phyloP scores from a whole-genome alignment of 192 early-diverging fungal species.

The Umbelopsis isabellina region DNA sequence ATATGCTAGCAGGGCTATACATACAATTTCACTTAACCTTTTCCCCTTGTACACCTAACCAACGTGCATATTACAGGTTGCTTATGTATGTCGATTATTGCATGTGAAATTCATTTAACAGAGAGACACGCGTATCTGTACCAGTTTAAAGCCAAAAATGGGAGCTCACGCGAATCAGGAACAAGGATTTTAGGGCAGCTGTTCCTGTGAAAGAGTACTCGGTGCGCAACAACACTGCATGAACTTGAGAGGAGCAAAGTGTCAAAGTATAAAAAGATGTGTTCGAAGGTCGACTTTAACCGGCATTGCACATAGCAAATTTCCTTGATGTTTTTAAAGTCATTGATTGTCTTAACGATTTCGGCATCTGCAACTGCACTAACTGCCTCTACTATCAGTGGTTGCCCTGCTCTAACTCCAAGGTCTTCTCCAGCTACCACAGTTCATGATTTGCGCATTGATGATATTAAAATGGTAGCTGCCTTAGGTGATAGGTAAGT shows the following conservation, averaged over 20 bases:
- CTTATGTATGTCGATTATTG: not conserved
- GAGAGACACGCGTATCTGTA: not conserved
- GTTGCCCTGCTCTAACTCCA: slow-evolving; percentile 49
- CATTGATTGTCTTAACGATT: not conserved
- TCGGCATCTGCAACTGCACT: not conserved
- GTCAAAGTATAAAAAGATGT: not conserved
- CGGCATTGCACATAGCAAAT: not conserved
- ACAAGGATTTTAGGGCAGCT: slow-evolving; percentile 3
- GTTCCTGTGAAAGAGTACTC: not conserved
- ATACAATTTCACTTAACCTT: not conserved
- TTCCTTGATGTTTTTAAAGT: not conserved
- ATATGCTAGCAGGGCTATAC: not conserved
- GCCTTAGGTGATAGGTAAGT: slow-evolving; percentile 53
- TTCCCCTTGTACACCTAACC: not conserved
- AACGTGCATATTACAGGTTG: not conserved
- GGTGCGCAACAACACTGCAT: not conserved
- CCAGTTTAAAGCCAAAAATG: not conserved
- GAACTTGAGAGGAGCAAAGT: not conserved
- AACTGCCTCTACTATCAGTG: slow-evolving; percentile 2
- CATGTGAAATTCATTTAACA: slow-evolving; percentile 12
- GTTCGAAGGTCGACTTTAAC: not conserved
- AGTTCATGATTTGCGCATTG: slow-evolving; percentile 55
- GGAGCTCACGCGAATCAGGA: not conserved
- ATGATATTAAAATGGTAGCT: slow-evolving; percentile 59
- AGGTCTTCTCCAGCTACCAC: slow-evolving; percentile 36